phyloP scores from a whole-genome alignment of 2,329 filamentous ascomycete species.

The Trichoderma semiorbis region DNA sequence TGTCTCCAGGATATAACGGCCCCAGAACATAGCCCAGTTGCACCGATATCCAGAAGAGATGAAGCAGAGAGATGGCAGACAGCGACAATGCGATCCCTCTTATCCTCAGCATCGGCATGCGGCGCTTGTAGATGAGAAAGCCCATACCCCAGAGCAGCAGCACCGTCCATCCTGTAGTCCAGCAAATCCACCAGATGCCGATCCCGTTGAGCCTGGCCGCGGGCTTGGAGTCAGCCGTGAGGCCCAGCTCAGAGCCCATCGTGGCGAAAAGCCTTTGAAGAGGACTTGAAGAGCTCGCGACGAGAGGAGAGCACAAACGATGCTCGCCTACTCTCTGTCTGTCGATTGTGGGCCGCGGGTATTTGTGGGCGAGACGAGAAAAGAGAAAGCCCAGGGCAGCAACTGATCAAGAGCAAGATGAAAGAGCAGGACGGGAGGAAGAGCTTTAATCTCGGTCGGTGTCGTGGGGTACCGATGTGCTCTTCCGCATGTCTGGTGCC shows the following conservation, averaged over 20 bases:
- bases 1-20: slow-evolving; percentile 41
- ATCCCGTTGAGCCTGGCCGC: slow-evolving; percentile 26
- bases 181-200: slow-evolving; percentile 35
- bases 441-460: not conserved
- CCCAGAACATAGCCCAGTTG: slow-evolving; percentile 38
- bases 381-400: not conserved
- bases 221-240: slow-evolving; percentile 23
- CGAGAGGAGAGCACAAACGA: not conserved
- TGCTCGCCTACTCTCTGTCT: not conserved
- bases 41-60: slow-evolving; percentile 40
- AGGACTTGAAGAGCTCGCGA: not conserved
- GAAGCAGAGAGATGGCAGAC: slow-evolving; percentile 37
- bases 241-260: slow-evolving; percentile 29
- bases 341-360: not conserved
- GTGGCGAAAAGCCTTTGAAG: not conserved
- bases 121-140: slow-evolving; percentile 36
- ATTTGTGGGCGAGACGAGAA: not conserved
- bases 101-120: slow-evolving; percentile 37
- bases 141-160: slow-evolving; percentile 37
- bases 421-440: not conserved
- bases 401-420: not conserved
- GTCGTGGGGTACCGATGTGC: not conserved
- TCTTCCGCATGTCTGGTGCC: not conserved
- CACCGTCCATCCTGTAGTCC: slow-evolving; percentile 33
- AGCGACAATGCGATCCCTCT: slow-evolving; percentile 41